Evolutionary conservation across 306 rosid species (phyloP), one percentile per base, ranked within the genome.

Genomic region (cucumber (Cucumis sativus)): DNA sequence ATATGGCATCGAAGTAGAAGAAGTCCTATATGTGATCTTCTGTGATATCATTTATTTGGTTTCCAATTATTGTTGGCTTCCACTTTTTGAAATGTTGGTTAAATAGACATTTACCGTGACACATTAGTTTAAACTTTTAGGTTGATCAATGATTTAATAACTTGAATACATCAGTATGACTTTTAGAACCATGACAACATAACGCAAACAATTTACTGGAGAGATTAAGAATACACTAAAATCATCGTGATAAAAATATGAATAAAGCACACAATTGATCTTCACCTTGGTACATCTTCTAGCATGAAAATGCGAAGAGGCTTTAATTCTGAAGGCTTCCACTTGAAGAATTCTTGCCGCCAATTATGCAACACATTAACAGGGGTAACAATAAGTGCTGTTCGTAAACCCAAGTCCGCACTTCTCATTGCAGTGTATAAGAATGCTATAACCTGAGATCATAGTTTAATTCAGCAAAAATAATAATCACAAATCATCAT

Each of bases 321-420:
- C 86, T 90, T 90, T 79, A 92, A 77, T 85, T 95, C 98, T 65
- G 91, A 89, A 73, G 98, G 98, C 67, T 79, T 83, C 98, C 98
- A 95, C 85, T 92, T 95, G 62, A 87, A 75, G 84, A 95, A 95
- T 86, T 95, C 98, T 69, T 87, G 89, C 86, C 93, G 91, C 99
- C 99, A 95, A 85, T 95, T 95, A 82, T 95, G 97, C 69, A 95
- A 88, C 58, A 95, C 99, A 72, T 95, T 95, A 55, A 95, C 99
- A 74, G 99, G 99, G 55, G 92, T 89, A 82, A 95, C 99, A 76
- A 95, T 89, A 66, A 95, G 97, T 40, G 84, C 97, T 37, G 99
- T 92, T 82, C 91, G 86, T 81, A 95, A 84, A 54, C 99, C 99
- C 91, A 95, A 81, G 80, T 95, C 97, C 39, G 85, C 77, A 86